phyloP scores from a whole-genome alignment of 2,329 filamentous ascomycete genomes.

The Trichoderma cornu-damae region DNA sequence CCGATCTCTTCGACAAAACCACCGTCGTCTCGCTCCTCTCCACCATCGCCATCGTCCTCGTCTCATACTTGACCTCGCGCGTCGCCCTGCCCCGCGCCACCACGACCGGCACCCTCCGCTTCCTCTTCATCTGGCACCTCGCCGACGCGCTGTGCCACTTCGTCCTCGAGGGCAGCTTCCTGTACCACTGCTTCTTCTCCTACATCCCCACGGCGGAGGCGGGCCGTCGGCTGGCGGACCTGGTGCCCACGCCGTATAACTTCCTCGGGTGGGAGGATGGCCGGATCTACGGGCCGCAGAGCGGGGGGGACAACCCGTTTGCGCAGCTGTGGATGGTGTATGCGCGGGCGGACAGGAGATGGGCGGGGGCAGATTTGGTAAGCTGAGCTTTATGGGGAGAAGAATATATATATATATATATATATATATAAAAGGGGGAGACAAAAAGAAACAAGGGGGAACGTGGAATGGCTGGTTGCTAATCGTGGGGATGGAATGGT shows the following conservation, averaged over 20 bases:
- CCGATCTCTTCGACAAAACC: conserved; percentile 55
- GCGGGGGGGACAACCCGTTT: conserved; percentile 48
- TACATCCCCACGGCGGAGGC: conserved; percentile 34
- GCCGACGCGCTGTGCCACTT: conserved; percentile 92
- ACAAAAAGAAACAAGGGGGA: too few relatives aligned
- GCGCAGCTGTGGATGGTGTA: conserved; percentile 66
- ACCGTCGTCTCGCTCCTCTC: conserved; percentile 55
- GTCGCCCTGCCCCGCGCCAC: conserved; percentile 42
- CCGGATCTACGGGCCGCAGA: conserved; percentile 53
- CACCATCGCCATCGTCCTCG: conserved; percentile 47
- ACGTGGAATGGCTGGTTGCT: not conserved
- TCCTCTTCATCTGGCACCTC: conserved; percentile 90
- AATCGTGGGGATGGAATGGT: not conserved
- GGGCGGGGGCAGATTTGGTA: conserved; percentile 58
- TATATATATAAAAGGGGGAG: too few relatives aligned
- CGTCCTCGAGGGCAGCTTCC: conserved; percentile 82
- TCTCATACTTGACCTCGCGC: conserved; percentile 47
- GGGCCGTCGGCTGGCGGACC: conserved; percentile 30
- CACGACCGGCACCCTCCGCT: conserved; percentile 55
- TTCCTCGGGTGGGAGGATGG: conserved; percentile 45
- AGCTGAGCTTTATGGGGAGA: too few relatives aligned
- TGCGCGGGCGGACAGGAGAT: conserved; percentile 57
- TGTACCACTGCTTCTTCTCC: conserved; percentile 89
- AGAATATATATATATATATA: too few relatives aligned
- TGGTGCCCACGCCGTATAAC: conserved; percentile 47